Base-by-base conservation (phyloP, 2,329 filamentous ascomycete genomes). In the Trichocomaceae sp. region DNA sequence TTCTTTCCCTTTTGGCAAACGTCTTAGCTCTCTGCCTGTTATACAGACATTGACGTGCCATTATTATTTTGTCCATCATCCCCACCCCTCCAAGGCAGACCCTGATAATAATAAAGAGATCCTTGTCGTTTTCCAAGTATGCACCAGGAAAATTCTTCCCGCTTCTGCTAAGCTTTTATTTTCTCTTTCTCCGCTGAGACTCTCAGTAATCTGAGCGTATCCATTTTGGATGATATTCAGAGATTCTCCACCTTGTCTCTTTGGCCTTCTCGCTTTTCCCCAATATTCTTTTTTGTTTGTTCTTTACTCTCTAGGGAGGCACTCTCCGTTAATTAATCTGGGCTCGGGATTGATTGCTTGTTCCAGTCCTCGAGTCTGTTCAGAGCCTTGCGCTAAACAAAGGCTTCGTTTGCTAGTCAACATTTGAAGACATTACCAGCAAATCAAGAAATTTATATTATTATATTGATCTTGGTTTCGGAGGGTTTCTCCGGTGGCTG, bases 101-200 rank as follows among this genome's bases (percentile, higher is more conserved):
- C 51, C 20, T 53, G 51, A 35, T 47, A 53, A 39, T 52, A 52
- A 53, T 47, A 47, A 53, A 47, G 26, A 53, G 33, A 47, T 10
- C 51, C 51, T 53, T 53, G 51, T 53, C 44, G n/a, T 42, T 20
- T n/a, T 53, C 19, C 13, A 53, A 33, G 39, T 44, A 47, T 53
- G 51, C 51, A 29, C 26, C 45, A 33, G 51, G 22, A n/a, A 23
- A 29, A 12, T 12, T 42, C 12, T 19, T 47, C 13, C 39, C 6
- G 19, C 15, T 17, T 39, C 35, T 39, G 19, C 39, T 42, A 22
- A 42, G 17, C 39, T 12, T 29, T 42, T 22, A 7, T 42, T 42
- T 42, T 42, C 26, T 29, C 26, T 42, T 42, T 42, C 15, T 39
- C n/a, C 35, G n/a, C 35, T n/a, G 15, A 42, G 10, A 42, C 15